Evolutionary conservation across 169 alveolate species (phyloP), one percentile per base, ranked within the genome.

Genomic region (Fabrea salina): DNA sequence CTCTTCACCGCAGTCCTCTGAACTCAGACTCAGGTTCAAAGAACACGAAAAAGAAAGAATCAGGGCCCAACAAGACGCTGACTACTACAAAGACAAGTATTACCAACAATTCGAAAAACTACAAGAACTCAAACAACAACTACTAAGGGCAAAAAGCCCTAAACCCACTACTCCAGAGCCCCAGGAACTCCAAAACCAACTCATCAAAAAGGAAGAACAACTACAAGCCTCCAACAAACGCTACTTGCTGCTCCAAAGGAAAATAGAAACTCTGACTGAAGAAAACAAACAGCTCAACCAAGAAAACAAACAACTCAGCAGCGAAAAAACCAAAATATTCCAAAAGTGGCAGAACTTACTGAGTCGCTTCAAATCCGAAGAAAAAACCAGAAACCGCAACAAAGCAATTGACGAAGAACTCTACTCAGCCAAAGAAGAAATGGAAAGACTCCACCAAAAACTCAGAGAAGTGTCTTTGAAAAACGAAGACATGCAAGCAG

Each of bases 401-500:
- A 58, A 58, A 58, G 71, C 25, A 35, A 37, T 58, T 4, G 71
- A 58, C 3, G 71, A 58, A 22, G 47, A 58, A 35, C 71, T 58
- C 0, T n/a, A 35, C 2, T 22, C 33, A n/a, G 35, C 35, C 13
- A 58, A 58, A 32, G 33, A 22, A 22, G 43, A 58, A 35, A 27
- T 32, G 5, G 35, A 58, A 27, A 32, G 44, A 2, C 22, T 35
- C 33, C 71, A 27, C 27, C 27, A 32, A 7, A 58, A 58, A 35
- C 71, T 58, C 22, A 58, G 33, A 58, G 71, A 58, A 22, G 43
- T 35, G 16, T 27, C n/a, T 32, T 30, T 27, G 5, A 58, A 35
- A 32, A 22, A 22, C 6, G 71, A n/a, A n/a, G n/a, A n/a, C n/a
- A n/a, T n/a, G n/a, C n/a, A n/a, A n/a, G n/a, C n/a, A n/a, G n/a